phyloP scores from a whole-genome alignment of 106 monocot genomes.

The Phalaenopsis aphrodite region DNA sequence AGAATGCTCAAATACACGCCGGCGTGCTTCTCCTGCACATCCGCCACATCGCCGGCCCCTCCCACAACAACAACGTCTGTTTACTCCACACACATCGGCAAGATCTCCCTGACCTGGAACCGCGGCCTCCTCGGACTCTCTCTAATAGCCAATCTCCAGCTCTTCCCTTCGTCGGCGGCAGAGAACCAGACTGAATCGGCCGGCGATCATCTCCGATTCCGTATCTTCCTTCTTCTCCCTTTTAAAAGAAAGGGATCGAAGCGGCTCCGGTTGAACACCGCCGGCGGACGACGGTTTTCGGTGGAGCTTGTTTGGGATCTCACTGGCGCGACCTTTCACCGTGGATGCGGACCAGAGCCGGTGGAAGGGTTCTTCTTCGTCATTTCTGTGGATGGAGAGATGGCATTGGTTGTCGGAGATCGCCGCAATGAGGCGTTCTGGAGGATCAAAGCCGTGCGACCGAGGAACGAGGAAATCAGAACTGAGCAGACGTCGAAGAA shows the following conservation, averaged over 20 bases:
- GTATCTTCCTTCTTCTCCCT: neutral
- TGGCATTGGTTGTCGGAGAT: neutral
- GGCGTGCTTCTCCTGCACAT: no score
- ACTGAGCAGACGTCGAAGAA: neutral
- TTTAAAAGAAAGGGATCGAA: neutral
- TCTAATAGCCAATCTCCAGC: neutral
- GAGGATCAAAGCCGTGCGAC: neutral
- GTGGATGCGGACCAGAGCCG: neutral
- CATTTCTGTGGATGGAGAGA: neutral
- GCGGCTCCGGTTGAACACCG: neutral
- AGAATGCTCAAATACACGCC: no score
- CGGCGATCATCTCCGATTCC: neutral
- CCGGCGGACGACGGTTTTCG: neutral
- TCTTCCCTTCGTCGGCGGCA: neutral
- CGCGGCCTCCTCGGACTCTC: slow-evolving; percentile 13
- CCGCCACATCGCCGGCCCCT: no score
- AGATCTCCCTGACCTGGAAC: neutral
- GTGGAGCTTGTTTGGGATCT: slow-evolving; percentile 6
- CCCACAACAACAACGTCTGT: neutral
- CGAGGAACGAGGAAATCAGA: neutral
- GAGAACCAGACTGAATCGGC: neutral
- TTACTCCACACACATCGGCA: neutral
- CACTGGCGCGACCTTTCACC: neutral
- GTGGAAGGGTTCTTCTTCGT: neutral
- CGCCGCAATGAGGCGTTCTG: neutral